phyloP scores from a whole-genome alignment of 768 basidiomycete species.

The Megacollybia marginata region DNA sequence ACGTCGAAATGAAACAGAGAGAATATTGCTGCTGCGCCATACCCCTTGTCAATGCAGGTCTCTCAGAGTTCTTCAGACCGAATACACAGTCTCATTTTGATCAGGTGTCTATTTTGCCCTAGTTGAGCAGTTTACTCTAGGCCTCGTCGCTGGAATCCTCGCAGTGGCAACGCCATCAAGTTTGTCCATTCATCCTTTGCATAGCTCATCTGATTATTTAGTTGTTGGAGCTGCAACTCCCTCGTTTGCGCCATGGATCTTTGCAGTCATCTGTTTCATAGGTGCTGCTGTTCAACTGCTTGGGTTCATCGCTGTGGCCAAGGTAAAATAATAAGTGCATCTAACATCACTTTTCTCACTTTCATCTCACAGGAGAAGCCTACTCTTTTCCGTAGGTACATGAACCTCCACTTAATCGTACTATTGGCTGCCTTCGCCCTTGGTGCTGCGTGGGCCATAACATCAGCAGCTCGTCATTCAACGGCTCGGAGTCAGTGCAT shows the following conservation, averaged over 20 bases:
- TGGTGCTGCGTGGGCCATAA: slow-evolving; percentile 72
- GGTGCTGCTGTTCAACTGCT: slow-evolving; percentile 72
- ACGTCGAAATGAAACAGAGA: slow-evolving; percentile 55
- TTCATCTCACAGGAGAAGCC: slow-evolving; percentile 50
- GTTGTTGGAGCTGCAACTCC: slow-evolving; percentile 88
- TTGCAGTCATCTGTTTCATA: slow-evolving; percentile 71
- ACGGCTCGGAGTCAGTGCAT: slow-evolving; percentile 66
- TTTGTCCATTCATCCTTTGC: slow-evolving; percentile 21
- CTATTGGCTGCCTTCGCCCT: slow-evolving; percentile 62
- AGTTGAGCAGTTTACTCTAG: slow-evolving; percentile 65
- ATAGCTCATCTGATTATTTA: slow-evolving; percentile 16
- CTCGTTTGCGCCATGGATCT: slow-evolving; percentile 62
- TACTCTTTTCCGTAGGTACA: slow-evolving; percentile 59
- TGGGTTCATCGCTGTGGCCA: slow-evolving; percentile 80
- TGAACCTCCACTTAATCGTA: slow-evolving; percentile 52
- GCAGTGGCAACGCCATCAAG: slow-evolving; percentile 74
- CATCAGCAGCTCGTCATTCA: slow-evolving; percentile 73
- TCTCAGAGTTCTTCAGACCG: too few relatives aligned
- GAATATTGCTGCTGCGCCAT: slow-evolving; percentile 94
- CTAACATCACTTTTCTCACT: neutral
- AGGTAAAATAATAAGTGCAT: slow-evolving; percentile 34
- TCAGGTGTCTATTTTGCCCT: slow-evolving; percentile 70
- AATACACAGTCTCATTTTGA: too few relatives aligned
- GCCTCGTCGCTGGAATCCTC: slow-evolving; percentile 62
- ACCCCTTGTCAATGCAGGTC: slow-evolving; percentile 74